Conservation (phyloP, 768 basidiomycete genomes). For the Tephrocybe rancida region DNA sequence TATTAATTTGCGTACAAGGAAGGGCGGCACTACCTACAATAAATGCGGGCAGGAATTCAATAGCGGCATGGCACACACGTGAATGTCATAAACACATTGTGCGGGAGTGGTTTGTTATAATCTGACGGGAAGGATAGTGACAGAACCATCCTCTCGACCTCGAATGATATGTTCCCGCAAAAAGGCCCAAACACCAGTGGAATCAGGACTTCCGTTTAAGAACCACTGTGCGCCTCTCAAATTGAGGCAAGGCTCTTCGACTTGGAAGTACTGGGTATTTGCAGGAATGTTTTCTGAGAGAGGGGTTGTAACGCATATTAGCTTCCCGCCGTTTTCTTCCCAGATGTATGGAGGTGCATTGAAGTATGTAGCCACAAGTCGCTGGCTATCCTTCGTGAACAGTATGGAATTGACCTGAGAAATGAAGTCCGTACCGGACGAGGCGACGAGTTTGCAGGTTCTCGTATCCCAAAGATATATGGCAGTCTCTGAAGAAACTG, state of each 20-base stretch:
- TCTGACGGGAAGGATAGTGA: neutral
- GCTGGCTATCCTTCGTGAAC: neutral
- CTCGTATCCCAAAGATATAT: slow-evolving; percentile 8
- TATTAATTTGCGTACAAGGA: too few species aligned
- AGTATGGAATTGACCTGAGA: neutral
- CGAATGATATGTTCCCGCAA: neutral
- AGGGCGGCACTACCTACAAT: too few species aligned
- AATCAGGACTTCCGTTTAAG: neutral
- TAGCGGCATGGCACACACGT: too few species aligned
- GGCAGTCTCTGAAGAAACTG: neutral
- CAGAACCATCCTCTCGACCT: neutral
- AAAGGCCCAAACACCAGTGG: slow-evolving; percentile 2
- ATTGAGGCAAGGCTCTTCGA: neutral
- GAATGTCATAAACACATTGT: too few species aligned
- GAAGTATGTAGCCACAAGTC: neutral
- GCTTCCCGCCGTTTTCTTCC: neutral
- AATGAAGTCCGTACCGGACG: slow-evolving; percentile 2
- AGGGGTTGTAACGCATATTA: neutral
- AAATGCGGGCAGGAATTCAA: too few species aligned
- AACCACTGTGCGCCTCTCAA: neutral
- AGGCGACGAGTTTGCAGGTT: neutral
- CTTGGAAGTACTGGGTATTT: too few species aligned
- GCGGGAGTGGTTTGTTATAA: too few species aligned
- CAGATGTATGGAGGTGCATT: neutral
- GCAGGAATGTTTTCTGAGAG: too few species aligned